A percentile compares a stretch with the other conserved stretches of the same genome.
phyloP scores from a whole-genome alignment of 352 stramenopile species.

The Pythium dissotocum region DNA sequence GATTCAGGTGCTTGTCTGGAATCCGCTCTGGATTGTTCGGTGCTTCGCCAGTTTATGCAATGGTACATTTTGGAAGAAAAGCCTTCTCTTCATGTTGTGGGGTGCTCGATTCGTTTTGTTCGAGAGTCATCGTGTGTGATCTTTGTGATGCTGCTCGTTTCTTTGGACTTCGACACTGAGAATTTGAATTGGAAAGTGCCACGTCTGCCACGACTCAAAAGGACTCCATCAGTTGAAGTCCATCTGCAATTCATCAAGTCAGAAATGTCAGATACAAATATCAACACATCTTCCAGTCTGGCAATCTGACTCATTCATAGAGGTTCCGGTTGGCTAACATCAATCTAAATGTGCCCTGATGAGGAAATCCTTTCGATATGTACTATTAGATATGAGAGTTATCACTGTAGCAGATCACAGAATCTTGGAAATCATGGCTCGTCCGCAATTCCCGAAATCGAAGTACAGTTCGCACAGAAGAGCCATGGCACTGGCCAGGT shows the following conservation, averaged over 20 bases:
- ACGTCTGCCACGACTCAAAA: neutral
- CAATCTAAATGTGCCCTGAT: no score
- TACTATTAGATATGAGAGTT: neutral
- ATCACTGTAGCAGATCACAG: neutral
- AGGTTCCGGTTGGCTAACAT: neutral
- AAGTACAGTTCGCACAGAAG: neutral
- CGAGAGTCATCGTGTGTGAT: slow-evolving; percentile 4
- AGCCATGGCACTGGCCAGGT: neutral
- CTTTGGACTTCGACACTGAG: neutral
- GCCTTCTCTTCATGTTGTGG: neutral
- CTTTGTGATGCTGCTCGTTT: slow-evolving; percentile 9
- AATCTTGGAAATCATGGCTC: neutral
- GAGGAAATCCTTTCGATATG: neutral
- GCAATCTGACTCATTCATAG: neutral
- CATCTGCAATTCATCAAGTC: neutral
- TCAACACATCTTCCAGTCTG: neutral
- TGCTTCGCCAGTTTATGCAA: neutral
- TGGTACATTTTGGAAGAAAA: neutral
- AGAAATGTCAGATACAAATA: neutral
- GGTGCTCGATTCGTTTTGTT: neutral
- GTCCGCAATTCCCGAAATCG: neutral
- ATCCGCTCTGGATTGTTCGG: neutral
- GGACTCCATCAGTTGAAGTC: neutral
- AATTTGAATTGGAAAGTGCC: neutral
- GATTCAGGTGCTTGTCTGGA: neutral